Evolutionary conservation across 345 rosid genomes (phyloP).

Genomic region (Eucalyptus erythrocorys): DNA sequence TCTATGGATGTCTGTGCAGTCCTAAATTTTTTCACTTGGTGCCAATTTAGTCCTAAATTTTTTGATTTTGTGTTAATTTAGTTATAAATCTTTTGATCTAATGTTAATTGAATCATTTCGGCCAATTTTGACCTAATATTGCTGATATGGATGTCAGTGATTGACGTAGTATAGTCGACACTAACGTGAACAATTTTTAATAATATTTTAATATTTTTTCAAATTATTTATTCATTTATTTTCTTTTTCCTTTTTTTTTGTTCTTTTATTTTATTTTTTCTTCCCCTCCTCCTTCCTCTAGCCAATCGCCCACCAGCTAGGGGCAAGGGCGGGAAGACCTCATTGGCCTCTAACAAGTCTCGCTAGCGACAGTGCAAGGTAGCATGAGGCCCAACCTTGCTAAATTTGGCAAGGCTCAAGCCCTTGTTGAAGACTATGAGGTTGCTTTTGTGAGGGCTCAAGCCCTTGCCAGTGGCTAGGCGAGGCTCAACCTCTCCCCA

Average conservation of each 20-base stretch:
- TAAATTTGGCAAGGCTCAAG: no score
- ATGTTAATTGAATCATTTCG: fast-evolving
- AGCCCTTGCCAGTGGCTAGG: not conserved
- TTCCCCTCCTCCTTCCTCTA: not conserved
- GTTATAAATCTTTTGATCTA: no score
- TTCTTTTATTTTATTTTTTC: no score
- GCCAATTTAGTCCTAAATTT: not conserved
- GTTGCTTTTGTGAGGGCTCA: fast-evolving
- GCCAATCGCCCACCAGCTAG: fast-evolving
- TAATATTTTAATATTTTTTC: no score
- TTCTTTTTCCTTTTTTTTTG: no score
- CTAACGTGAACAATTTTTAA: fast-evolving
- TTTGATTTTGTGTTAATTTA: no score
- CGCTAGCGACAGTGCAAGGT: fast-evolving
- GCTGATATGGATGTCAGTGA: fast-evolving
- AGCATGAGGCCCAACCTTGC: not conserved
- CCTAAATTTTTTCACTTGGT: no score
- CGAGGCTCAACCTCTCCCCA: not conserved
- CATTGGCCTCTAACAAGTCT: no score
- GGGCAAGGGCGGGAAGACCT: no score
- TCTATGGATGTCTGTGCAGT: no score
- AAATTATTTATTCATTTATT: no score
- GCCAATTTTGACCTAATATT: no score
- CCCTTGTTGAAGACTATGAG: fast-evolving
- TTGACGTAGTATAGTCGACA: fast-evolving